phyloP scores from a whole-genome alignment of 441 rosid genomes.

The Lepidium campestre region DNA sequence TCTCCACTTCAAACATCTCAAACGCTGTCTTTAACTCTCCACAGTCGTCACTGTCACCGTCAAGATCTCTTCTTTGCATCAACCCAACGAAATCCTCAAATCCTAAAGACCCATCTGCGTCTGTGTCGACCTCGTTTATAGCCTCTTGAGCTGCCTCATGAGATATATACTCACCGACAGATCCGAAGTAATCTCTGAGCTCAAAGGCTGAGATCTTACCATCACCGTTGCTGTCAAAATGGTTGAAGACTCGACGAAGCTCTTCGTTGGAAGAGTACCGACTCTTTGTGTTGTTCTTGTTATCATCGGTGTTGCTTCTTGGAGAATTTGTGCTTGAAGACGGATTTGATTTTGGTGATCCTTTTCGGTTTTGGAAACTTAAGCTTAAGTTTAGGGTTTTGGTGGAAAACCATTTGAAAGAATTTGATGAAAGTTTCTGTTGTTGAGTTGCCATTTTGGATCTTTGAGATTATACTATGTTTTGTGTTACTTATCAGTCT shows the following conservation, averaged over 20 bases:
- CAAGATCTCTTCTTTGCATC: conserved; percentile 48
- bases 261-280: conserved; percentile 29
- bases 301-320: conserved; percentile 7
- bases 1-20: conserved; percentile 81
- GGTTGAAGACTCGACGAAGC: conserved; percentile 47
- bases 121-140: conserved; percentile 51
- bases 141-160: conserved; percentile 47
- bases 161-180: conserved; percentile 70
- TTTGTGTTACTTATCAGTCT: neutral
- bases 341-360: conserved; percentile 29
- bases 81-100: conserved; percentile 57
- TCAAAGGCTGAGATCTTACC: conserved; percentile 67
- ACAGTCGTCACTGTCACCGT: conserved; percentile 19
- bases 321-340: conserved; percentile 28
- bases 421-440: conserved; percentile 27
- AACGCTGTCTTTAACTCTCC: conserved; percentile 60
- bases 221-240: conserved; percentile 55
- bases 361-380: conserved; percentile 21
- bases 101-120: conserved; percentile 57
- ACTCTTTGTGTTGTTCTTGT: neutral
- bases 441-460: conserved; percentile 18
- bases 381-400: conserved; percentile 39
- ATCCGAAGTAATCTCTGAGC: conserved; percentile 56
- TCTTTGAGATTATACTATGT: conserved; percentile 5
- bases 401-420: conserved; percentile 46